phyloP scores from a whole-genome alignment of 805 yeast species.

The Wickerhamomyces canadensis region DNA sequence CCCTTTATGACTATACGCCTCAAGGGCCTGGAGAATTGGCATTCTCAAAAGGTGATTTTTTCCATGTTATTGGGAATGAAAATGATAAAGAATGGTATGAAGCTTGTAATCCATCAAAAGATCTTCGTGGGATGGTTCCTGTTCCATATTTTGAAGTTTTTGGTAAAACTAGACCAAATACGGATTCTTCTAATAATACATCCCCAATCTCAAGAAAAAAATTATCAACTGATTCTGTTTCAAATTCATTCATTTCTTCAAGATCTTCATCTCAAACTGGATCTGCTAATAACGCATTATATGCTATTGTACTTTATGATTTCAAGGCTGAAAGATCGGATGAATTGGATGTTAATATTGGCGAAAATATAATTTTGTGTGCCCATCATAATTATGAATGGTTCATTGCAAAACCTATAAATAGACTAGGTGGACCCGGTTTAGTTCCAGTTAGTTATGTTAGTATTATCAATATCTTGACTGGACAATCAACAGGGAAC shows the following conservation, averaged over 20 bases:
- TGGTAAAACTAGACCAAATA: conserved; percentile 42
- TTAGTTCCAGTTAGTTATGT: conserved; percentile 89
- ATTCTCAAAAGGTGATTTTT: conserved; percentile 81
- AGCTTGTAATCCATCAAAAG: conserved; percentile 80
- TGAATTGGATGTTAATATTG: conserved; percentile 77
- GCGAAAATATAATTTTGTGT: conserved; percentile 87
- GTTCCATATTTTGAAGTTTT: conserved; percentile 76
- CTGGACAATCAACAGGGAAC: conserved; percentile 53
- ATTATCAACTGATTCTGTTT: conserved; percentile 16
- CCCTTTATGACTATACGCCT: conserved; percentile 70
- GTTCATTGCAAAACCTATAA: conserved; percentile 97
- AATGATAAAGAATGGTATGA: conserved; percentile 70
- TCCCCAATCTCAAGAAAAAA: conserved; percentile 15
- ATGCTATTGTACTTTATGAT: conserved; percentile 82
- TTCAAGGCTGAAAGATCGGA: conserved; percentile 74
- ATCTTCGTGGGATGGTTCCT: conserved; percentile 82
- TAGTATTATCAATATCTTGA: conserved; percentile 71
- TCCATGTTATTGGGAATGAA: conserved; percentile 66
- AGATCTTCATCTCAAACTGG: conserved; percentile 15
- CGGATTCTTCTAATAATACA: conserved; percentile 1
- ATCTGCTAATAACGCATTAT: conserved; percentile 43
- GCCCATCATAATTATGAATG: conserved; percentile 97
- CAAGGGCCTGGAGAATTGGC: conserved; percentile 77
- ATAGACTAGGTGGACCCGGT: conserved; percentile 95
- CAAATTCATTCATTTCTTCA: conserved; percentile 17